Conservation (phyloP, 2,329 filamentous ascomycete genomes). For the Mollisiaceae sp. region DNA sequence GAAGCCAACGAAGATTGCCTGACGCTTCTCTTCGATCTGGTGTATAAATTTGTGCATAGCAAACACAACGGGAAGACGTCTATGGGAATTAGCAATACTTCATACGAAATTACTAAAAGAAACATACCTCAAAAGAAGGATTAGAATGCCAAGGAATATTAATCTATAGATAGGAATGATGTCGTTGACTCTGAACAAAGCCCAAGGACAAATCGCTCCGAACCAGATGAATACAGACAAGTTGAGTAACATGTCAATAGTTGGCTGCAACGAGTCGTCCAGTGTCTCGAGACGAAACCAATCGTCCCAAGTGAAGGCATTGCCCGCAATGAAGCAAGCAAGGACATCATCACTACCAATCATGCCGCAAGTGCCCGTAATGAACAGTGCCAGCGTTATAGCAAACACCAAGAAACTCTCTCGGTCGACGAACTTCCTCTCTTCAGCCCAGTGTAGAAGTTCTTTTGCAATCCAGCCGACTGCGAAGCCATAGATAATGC, state of each 20-base stretch:
- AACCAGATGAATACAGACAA: slow-evolving; percentile 85
- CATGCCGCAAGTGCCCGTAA: slow-evolving; percentile 89
- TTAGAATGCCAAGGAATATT: slow-evolving; percentile 73
- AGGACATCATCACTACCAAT: slow-evolving; percentile 89
- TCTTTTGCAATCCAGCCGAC: slow-evolving; percentile 85
- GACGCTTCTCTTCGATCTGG: slow-evolving; percentile 75
- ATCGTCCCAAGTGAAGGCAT: slow-evolving; percentile 90
- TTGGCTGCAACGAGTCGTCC: slow-evolving; percentile 92
- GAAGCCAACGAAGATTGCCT: slow-evolving; percentile 87
- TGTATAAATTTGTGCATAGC: slow-evolving; percentile 75
- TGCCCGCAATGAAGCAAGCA: slow-evolving; percentile 91
- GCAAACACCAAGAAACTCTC: slow-evolving; percentile 58
- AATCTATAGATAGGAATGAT: slow-evolving; percentile 78
- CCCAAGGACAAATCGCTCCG: slow-evolving; percentile 84
- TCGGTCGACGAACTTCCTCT: slow-evolving; percentile 67
- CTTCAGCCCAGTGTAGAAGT: slow-evolving; percentile 82
- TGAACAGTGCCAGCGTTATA: slow-evolving; percentile 83
- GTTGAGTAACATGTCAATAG: slow-evolving; percentile 93
- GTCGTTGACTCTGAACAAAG: slow-evolving; percentile 66
- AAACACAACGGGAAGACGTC: slow-evolving; percentile 76
- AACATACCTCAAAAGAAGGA: slow-evolving; percentile 69
- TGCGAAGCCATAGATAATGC: slow-evolving; percentile 74
- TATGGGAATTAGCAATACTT: slow-evolving; percentile 21
- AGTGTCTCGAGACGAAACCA: slow-evolving; percentile 90
- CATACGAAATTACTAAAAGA: not conserved